phyloP scores from a whole-genome alignment of 768 basidiomycete species.

The Boletus tomentosulus region DNA sequence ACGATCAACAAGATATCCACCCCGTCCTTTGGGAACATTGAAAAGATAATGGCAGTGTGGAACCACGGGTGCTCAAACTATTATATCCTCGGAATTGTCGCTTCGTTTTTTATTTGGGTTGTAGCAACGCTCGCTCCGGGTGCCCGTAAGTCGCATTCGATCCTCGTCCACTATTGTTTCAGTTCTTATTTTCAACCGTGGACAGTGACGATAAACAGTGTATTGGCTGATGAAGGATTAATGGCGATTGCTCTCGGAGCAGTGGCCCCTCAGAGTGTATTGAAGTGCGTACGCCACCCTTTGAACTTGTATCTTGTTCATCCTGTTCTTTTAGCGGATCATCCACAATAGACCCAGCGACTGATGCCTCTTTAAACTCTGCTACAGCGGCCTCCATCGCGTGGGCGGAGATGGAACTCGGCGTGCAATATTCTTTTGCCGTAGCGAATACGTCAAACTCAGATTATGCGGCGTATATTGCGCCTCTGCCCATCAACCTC shows the following conservation, averaged over 20 bases:
- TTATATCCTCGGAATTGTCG: conserved; percentile 15
- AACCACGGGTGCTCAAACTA: conserved; percentile 19
- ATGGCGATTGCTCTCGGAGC: conserved; percentile 24
- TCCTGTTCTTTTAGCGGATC: conserved; percentile 7
- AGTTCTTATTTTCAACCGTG: not conserved
- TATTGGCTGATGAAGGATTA: conserved; percentile 19
- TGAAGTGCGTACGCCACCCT: conserved; percentile 15
- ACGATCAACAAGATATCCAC: conserved; percentile 21
- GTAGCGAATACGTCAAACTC: conserved; percentile 10
- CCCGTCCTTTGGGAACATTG: conserved; percentile 18
- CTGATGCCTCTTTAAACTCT: conserved; percentile 6
- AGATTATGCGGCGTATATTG: conserved; percentile 16
- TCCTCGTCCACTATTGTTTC: not conserved
- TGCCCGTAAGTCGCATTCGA: conserved; percentile 15
- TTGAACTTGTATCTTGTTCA: not conserved
- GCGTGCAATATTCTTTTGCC: conserved; percentile 23
- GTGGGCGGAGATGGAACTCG: conserved; percentile 26
- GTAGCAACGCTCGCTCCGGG: conserved; percentile 22
- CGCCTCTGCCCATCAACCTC: conserved; percentile 18
- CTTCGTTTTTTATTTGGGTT: conserved; percentile 20
- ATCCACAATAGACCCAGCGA: not conserved
- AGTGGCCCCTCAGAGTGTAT: conserved; percentile 18
- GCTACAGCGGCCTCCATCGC: conserved; percentile 17
- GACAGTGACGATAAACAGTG: conserved; percentile 20
- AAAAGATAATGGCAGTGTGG: conserved; percentile 14